Conservation (phyloP, 2,329 filamentous ascomycete genomes). For the Fusarium sp. region DNA sequence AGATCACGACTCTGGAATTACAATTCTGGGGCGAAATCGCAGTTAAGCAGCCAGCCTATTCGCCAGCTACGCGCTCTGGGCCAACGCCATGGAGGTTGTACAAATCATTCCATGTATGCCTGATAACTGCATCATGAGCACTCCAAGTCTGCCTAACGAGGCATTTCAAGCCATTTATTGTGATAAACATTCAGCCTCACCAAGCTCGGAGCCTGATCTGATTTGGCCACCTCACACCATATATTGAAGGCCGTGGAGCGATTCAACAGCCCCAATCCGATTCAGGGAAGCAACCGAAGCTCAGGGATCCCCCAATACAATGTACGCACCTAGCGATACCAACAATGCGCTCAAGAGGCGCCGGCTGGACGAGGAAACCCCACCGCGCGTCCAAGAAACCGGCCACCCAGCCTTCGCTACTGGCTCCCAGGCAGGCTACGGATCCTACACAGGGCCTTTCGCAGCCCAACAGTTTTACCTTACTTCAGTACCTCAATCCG, state of each 20-base stretch:
- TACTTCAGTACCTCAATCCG: background rate
- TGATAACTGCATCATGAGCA: background rate
- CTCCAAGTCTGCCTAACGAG: background rate
- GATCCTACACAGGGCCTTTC: background rate
- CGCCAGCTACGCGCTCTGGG: background rate
- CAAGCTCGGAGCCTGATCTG: background rate
- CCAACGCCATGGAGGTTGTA: background rate
- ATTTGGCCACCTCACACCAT: background rate
- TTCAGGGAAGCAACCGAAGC: fast-evolving
- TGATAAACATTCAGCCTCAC: background rate
- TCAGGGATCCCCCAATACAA: background rate
- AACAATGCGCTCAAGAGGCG: background rate
- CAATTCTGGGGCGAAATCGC: background rate
- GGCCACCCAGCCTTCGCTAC: no score
- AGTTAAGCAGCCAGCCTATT: background rate
- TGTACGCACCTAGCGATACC: background rate
- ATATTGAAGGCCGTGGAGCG: background rate
- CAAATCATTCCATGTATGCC: background rate
- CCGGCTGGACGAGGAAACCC: background rate
- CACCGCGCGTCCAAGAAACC: no score
- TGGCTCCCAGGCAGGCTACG: background rate
- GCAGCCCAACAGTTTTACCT: background rate
- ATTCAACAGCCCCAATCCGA: no score
- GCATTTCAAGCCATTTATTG: no score
- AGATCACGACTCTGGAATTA: background rate